phyloP scores from a whole-genome alignment of 2,329 filamentous ascomycete species.

The Alternaria angustiovoidea region DNA sequence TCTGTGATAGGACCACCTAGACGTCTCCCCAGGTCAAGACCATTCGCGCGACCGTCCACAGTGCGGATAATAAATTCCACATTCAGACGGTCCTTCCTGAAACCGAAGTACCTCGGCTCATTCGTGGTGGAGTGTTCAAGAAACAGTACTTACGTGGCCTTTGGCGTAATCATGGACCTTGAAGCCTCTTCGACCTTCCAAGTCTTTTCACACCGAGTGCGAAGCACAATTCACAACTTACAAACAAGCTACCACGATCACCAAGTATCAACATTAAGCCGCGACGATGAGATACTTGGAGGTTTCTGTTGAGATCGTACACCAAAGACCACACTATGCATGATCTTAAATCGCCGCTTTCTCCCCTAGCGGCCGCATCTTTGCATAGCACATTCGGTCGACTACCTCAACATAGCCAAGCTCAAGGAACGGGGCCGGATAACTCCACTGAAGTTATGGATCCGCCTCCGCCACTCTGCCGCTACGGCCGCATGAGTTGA shows the following conservation, averaged over 20 bases:
- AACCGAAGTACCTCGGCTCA: neutral
- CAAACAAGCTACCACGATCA: neutral
- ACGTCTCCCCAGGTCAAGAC: neutral
- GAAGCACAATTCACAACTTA: neutral
- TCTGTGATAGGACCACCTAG: neutral
- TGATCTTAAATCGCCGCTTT: neutral
- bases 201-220: neutral
- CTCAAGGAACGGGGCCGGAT: neutral
- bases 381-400: neutral
- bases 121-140: neutral
- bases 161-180: neutral
- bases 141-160: neutral
- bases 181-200: neutral
- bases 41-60: neutral
- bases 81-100: neutral
- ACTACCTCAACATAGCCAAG: constrained; percentile 3
- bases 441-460: neutral
- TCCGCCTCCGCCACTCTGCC: neutral
- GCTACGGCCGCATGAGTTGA: neutral
- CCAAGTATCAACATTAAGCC: no score
- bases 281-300: neutral
- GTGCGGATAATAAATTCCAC: neutral
- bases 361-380: neutral
- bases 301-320: neutral
- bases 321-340: neutral